Evolutionary conservation across 2,329 filamentous ascomycete genomes (phyloP), one percentile per base, ranked within the genome.

Genomic region (Leptographium wingfieldii): DNA sequence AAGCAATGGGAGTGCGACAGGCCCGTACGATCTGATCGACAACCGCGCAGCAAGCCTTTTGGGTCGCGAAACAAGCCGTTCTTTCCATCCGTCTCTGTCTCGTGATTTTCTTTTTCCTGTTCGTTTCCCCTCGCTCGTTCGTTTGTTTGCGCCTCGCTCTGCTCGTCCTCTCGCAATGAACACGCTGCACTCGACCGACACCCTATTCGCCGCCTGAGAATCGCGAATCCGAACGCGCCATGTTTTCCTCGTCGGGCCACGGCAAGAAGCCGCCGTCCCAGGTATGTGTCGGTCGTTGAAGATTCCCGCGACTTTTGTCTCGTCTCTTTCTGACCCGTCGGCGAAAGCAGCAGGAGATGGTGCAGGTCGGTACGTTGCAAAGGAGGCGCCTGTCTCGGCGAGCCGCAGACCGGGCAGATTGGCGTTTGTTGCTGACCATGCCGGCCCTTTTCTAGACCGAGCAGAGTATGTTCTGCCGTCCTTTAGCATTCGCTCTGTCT

Each of bases 311-410:
- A 48, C 62, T 55, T 64, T 55, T 59, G 62, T 55, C 63, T 62
- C 16, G 60, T 59, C 19, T 33, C 1, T 61, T 78, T 78, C 53
- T 53, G 51, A 58, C 57, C 5, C 2, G 5, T 14, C 40, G n/a
- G 16, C 58, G 60, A 29, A 63, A 97, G 16, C 58, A 61, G 33
- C 64, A 97, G 90, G 94, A 99, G 81, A 99, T 99, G 94, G 90
- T 96, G 68, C 92, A 99, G 87, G 92, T 99, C 79, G 92, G 94
- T 97, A 86, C 69, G 80, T 79, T 16, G 38, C 38, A 14, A 14
- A 16, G 14, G 38, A 40, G 38, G 14, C 38, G 38, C 38, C 38
- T 14, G 38, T 14, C 12, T 16, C 14, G 38, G 38, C 38, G 12
- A 14, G 4, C 3, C 6, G 38, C 3, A 16, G 38, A 40, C 38